Evolutionary conservation across 2,329 filamentous ascomycete species (phyloP), one percentile per base, ranked within the genome.

Genomic region (Plenodomus biglobosus): DNA sequence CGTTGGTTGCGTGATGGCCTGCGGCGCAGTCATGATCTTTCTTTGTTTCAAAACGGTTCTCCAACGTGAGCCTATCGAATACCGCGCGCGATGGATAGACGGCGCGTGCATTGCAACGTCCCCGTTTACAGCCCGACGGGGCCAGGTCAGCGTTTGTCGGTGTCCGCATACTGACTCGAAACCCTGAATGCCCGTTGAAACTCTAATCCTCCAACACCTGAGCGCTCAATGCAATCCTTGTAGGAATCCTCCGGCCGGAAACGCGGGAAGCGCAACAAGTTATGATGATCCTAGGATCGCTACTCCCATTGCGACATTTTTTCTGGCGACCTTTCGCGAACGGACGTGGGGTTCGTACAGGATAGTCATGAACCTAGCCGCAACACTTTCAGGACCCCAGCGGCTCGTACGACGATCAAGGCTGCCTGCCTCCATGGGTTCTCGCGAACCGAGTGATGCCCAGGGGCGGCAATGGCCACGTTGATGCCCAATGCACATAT

Each of bases 161-260:
- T 20, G 38, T 34, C 39, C 24, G 43, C 27, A 39, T 38, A 27
- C 39, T 55, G 58, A 60, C 54, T 62, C 56, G 49, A 44, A 24
- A 47, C 49, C 50, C 51, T 47, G 35, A 42, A 58, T 47, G 37
- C 44, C 48, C 56, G 58, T 62, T 62, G 56, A 51, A 54, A 43
- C 49, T 46, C 41, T 53, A 53, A 58, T 60, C 42, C 51, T 52
- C 44, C 38, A 32, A 30, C 18, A 36, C 40, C 11, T 22, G 17
- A 13, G 16, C 40, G 48, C 50, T 40, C 46, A 19, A 36, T 44
- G 42, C 22, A 42, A 30, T 50, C 55, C 44, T 42, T 49, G 48
- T 24, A 34, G 36, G 40, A 46, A 18, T 27, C 24, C 16, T 42
- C 32, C 42, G n/a, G n/a, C 30, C 41, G 45, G 49, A 38, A 38